Evolutionary conservation across 257 asterid species (phyloP).

Genomic region (Linderniella brevidens): DNA sequence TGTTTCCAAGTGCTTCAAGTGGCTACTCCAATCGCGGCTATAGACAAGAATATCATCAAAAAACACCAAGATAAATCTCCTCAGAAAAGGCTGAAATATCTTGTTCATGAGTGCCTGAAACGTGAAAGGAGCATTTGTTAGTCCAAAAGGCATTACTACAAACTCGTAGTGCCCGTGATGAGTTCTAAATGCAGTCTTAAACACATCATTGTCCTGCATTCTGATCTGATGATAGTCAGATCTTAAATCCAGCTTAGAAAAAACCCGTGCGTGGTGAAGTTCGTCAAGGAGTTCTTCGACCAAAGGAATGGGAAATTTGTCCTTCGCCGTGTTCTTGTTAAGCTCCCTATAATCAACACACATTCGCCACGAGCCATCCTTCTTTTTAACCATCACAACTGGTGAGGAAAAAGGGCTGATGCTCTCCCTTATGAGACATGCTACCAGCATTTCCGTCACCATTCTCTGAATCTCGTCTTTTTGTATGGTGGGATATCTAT

Average conservation of each 20-base stretch:
- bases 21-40: neutral
- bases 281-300: neutral
- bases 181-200: neutral
- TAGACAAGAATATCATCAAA: constrained; percentile 5
- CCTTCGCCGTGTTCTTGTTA: neutral
- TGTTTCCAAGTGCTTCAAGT: neutral
- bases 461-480: neutral
- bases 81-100: neutral
- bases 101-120: neutral
- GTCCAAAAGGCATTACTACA: neutral
- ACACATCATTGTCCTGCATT: neutral
- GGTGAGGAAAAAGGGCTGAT: neutral
- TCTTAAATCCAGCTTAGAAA: neutral
- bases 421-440: neutral
- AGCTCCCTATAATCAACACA: neutral
- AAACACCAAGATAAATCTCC: neutral
- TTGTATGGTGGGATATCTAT: neutral
- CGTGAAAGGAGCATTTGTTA: neutral
- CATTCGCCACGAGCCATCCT: neutral
- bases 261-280: neutral
- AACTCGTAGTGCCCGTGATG: neutral
- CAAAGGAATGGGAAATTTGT: neutral
- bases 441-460: neutral
- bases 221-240: neutral
- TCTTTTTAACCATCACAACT: neutral